Evolutionary conservation across 2,329 filamentous ascomycete genomes (phyloP).

Genomic region (Colletotrichum lindemuthianum): DNA sequence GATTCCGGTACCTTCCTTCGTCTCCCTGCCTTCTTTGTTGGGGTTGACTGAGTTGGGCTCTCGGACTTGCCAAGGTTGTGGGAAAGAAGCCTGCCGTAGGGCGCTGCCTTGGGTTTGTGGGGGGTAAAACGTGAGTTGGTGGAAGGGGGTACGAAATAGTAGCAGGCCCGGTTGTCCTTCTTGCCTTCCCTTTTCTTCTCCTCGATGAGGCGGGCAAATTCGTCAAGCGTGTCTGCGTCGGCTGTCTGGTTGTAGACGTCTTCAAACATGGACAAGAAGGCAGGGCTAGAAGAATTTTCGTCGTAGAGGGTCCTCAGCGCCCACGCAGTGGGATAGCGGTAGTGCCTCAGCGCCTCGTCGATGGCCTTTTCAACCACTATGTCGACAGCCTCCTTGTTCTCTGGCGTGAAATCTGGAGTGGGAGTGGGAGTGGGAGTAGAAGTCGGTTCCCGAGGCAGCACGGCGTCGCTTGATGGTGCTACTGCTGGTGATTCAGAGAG

Average conservation of each 20-base stretch:
- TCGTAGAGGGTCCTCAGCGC: slow-evolving; percentile 70
- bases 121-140: slow-evolving; percentile 54
- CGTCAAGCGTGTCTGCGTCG: slow-evolving; percentile 59
- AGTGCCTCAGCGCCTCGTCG: slow-evolving; percentile 65
- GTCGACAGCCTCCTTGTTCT: slow-evolving; percentile 57
- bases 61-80: slow-evolving; percentile 48
- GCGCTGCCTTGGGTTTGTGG: slow-evolving; percentile 58
- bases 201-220: slow-evolving; percentile 62
- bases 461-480: slow-evolving; percentile 31
- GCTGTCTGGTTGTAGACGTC: slow-evolving; percentile 67
- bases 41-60: slow-evolving; percentile 19
- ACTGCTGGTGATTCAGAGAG: slow-evolving; percentile 13
- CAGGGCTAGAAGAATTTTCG: slow-evolving; percentile 60
- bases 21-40: slow-evolving; percentile 26
- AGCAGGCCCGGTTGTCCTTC: slow-evolving; percentile 60
- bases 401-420: slow-evolving; percentile 9
- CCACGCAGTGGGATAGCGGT: slow-evolving; percentile 70
- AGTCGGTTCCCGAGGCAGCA: slow-evolving; percentile 29
- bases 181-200: slow-evolving; percentile 67
- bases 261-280: slow-evolving; percentile 67
- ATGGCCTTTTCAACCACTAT: slow-evolving; percentile 67
- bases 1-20: slow-evolving; percentile 29
- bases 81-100: slow-evolving; percentile 59
- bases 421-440: slow-evolving; percentile 18
- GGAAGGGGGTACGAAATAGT: slow-evolving; percentile 64